These are phyloP conservation scores for Phytopythium litorale DNA, from an alignment of 352 stramenopile species.

Conservation along the genomic window DNA sequence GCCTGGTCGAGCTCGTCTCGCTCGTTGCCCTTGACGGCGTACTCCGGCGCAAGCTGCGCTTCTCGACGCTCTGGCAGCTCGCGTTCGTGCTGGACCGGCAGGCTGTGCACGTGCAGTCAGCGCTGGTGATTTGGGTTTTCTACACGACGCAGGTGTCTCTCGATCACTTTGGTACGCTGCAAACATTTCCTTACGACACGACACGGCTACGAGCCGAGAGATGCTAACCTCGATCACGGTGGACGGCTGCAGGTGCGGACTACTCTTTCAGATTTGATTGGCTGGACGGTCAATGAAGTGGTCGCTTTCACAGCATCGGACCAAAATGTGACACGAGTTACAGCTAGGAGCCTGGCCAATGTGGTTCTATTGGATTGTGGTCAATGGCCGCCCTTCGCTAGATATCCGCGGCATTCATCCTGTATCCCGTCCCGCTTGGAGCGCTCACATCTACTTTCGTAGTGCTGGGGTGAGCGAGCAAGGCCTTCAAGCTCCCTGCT, in stretches of 20 bases:
- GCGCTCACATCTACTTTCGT: neutral
- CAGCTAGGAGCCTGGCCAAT: too few species aligned
- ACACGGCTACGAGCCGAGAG: too few species aligned
- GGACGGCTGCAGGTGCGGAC: neutral
- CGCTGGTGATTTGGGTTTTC: slow-evolving; percentile 24
- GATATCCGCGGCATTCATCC: neutral
- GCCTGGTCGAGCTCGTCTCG: slow-evolving; percentile 30
- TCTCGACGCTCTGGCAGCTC: slow-evolving; percentile 22
- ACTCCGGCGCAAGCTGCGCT: slow-evolving; percentile 16
- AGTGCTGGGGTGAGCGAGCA: neutral
- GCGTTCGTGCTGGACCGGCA: slow-evolving; percentile 16
- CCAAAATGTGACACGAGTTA: too few species aligned
- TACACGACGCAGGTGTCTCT: slow-evolving; percentile 18
- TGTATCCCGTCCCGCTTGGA: neutral
- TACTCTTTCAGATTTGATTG: neutral
- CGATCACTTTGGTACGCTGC: slow-evolving; percentile 16
- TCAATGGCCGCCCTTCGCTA: too few species aligned
- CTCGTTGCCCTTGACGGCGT: slow-evolving; percentile 22
- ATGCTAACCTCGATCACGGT: neutral
- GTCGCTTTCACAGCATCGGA: neutral
- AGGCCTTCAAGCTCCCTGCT: neutral
- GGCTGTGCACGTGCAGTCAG: slow-evolving; percentile 11
- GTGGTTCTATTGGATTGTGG: too few species aligned
- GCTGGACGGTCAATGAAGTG: neutral
- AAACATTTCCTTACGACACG: too few species aligned